A percentile compares a stretch with the other conserved stretches of the same genome.
These are phyloP conservation scores for Xylariales sp. DNA, from an alignment of 2,329 filamentous ascomycete genomes.

Conservation along the genomic window DNA sequence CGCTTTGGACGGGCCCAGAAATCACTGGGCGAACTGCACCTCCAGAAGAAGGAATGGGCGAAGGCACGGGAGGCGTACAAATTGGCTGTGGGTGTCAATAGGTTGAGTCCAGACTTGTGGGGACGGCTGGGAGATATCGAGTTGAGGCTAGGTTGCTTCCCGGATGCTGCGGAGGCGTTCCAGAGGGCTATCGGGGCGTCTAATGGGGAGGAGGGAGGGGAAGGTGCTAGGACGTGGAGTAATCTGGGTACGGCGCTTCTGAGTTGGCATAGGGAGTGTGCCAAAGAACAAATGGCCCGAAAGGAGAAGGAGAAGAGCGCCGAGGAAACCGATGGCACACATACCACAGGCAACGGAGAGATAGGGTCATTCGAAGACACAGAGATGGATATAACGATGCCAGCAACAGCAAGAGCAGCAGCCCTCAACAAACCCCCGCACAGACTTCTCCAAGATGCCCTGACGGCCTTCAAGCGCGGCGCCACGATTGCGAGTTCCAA, in stretches of 20 bases:
- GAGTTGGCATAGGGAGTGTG: constrained; percentile 56
- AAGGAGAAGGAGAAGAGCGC: constrained; percentile 22
- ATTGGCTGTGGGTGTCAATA: constrained; percentile 72
- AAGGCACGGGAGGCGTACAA: constrained; percentile 74
- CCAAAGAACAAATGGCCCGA: constrained; percentile 29
- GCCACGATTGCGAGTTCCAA: constrained; percentile 79
- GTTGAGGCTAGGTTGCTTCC: constrained; percentile 70
- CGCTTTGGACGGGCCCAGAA: constrained; percentile 85
- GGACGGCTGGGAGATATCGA: constrained; percentile 85
- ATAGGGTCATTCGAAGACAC: too few species aligned
- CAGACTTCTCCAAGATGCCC: constrained; percentile 65
- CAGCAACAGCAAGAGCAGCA: constrained; percentile 25
- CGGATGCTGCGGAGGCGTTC: constrained; percentile 78
- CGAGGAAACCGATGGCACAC: neutral
- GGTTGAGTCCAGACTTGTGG: constrained; percentile 81
- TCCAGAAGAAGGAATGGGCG: constrained; percentile 59
- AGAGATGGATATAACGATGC: constrained; percentile 16
- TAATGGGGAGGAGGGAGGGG: constrained; percentile 64
- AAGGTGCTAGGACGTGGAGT: constrained; percentile 89
- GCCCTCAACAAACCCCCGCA: constrained; percentile 43
- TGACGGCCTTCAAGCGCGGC: constrained; percentile 82
- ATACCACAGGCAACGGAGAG: too few species aligned
- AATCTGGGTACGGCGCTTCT: constrained; percentile 85
- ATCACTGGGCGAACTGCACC: constrained; percentile 75
- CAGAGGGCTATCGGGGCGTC: constrained; percentile 68